These are phyloP conservation scores for Phytopythium helicoides DNA, from an alignment of 352 stramenopile species.

Conservation along the genomic window DNA sequence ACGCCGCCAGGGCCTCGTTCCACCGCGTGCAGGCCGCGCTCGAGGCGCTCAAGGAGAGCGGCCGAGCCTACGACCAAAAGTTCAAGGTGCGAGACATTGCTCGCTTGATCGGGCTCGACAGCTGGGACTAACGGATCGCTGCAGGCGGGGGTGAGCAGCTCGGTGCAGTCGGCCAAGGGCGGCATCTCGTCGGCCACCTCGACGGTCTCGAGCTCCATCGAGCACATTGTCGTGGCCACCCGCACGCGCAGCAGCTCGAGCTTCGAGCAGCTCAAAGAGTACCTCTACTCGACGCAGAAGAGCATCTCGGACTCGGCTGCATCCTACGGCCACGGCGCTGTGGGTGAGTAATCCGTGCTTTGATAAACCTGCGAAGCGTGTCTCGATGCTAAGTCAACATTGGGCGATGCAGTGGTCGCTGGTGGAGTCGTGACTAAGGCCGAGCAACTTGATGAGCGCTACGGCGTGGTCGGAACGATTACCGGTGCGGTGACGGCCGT, in stretches of 20 bases:
- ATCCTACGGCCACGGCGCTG: constrained; percentile 35
- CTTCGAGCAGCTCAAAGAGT: constrained; percentile 60
- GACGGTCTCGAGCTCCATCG: constrained; percentile 62
- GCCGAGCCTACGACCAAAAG: constrained; percentile 65
- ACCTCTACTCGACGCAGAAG: constrained; percentile 45
- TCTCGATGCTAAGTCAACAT: neutral
- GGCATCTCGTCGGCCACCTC: constrained; percentile 31
- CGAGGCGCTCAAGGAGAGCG: constrained; percentile 55
- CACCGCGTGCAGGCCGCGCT: constrained; percentile 49
- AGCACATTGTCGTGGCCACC: constrained; percentile 60
- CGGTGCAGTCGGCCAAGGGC: constrained; percentile 40
- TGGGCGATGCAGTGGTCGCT: constrained; percentile 25
- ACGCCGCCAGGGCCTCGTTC: constrained; percentile 55
- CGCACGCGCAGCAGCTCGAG: constrained; percentile 49
- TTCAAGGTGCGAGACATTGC: constrained; percentile 44
- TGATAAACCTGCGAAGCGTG: neutral
- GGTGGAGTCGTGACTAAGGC: constrained; percentile 53
- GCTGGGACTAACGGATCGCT: too few relatives aligned
- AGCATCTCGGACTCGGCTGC: constrained; percentile 25
- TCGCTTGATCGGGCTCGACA: too few relatives aligned
- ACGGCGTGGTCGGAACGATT: constrained; percentile 52
- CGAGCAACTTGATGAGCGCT: constrained; percentile 55
- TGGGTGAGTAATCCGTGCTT: constrained; percentile 11
- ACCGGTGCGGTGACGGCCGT: constrained; percentile 45
- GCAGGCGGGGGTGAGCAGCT: constrained; percentile 25